Evolutionary conservation across 148 eudicot species (phyloP).

Genomic region (Suaeda aralocaspica): DNA sequence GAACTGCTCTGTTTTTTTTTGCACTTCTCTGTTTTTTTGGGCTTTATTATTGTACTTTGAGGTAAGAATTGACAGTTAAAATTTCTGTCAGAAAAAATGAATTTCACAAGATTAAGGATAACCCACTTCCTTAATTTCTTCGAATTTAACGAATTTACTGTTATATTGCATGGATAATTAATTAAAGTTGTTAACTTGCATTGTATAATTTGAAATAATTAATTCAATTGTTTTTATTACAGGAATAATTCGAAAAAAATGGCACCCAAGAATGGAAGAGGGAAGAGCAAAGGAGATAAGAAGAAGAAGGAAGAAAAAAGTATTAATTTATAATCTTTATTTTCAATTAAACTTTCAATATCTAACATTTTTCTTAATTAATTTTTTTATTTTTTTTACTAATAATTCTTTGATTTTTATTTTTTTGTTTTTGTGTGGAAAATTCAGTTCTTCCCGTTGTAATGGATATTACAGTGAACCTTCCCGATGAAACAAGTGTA

Average conservation of each 20-base stretch:
- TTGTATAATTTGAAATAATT: slow-evolving; percentile 8
- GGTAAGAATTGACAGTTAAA: slow-evolving; percentile 3
- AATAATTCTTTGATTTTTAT: neutral
- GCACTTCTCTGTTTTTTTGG: neutral
- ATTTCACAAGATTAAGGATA: slow-evolving; percentile 6
- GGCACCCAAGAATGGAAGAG: slow-evolving; percentile 96
- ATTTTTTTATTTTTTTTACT: neutral
- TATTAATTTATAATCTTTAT: slow-evolving; percentile 15
- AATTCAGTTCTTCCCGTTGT: slow-evolving; percentile 92
- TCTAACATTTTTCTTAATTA: neutral
- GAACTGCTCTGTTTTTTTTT: neutral
- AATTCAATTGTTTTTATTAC: neutral
- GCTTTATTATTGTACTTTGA: neutral
- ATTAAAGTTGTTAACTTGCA: neutral
- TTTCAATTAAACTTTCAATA: neutral
- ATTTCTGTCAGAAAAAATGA: slow-evolving; percentile 7
- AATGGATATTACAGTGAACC: slow-evolving; percentile 68
- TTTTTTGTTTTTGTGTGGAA: neutral
- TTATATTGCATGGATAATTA: neutral
- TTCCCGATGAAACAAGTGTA: slow-evolving; percentile 77
- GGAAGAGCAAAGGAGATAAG: slow-evolving; percentile 88
- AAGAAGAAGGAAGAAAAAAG: slow-evolving; percentile 99
- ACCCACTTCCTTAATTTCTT: neutral
- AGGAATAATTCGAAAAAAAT: slow-evolving; percentile 29
- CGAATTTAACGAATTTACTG: neutral